Conservation (phyloP, 805 yeast species). For the Wickerhamomyces canadensis region DNA sequence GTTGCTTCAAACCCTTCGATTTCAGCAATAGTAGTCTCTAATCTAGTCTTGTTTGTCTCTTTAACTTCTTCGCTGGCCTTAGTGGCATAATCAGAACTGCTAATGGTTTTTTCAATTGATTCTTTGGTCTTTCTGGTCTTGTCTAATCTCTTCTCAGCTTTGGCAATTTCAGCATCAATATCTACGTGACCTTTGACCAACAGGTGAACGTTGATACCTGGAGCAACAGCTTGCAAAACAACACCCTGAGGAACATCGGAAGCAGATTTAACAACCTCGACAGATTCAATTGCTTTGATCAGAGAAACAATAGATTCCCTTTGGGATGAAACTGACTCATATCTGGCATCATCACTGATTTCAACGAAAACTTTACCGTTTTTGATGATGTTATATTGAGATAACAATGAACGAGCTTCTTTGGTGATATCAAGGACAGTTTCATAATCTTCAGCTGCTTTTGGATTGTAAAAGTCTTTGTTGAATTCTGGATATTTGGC, state of each 20-base stretch:
- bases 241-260: slow-evolving; percentile 81
- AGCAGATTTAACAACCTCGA: slow-evolving; percentile 52
- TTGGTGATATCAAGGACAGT: slow-evolving; percentile 81
- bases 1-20: slow-evolving; percentile 86
- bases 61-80: slow-evolving; percentile 83
- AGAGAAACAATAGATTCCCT: slow-evolving; percentile 83
- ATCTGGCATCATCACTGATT: slow-evolving; percentile 42
- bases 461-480: slow-evolving; percentile 53
- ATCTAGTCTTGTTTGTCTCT: slow-evolving; percentile 63
- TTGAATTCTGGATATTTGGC: slow-evolving; percentile 74
- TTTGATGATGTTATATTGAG: slow-evolving; percentile 86
- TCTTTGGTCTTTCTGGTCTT: slow-evolving; percentile 56
- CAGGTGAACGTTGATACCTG: slow-evolving; percentile 80
- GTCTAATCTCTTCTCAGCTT: slow-evolving; percentile 71
- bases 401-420: slow-evolving; percentile 84
- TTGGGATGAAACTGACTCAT: slow-evolving; percentile 58
- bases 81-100: slow-evolving; percentile 69
- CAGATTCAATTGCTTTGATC: slow-evolving; percentile 82
- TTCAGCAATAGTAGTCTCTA: slow-evolving; percentile 75
- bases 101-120: slow-evolving; percentile 63
- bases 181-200: slow-evolving; percentile 94
- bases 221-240: slow-evolving; percentile 75
- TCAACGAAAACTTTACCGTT: slow-evolving; percentile 84
- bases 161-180: slow-evolving; percentile 82
- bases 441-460: slow-evolving; percentile 73